These are phyloP conservation scores for Helminthosporium solani DNA, from an alignment of 2,329 filamentous ascomycete genomes.

Conservation along the genomic window DNA sequence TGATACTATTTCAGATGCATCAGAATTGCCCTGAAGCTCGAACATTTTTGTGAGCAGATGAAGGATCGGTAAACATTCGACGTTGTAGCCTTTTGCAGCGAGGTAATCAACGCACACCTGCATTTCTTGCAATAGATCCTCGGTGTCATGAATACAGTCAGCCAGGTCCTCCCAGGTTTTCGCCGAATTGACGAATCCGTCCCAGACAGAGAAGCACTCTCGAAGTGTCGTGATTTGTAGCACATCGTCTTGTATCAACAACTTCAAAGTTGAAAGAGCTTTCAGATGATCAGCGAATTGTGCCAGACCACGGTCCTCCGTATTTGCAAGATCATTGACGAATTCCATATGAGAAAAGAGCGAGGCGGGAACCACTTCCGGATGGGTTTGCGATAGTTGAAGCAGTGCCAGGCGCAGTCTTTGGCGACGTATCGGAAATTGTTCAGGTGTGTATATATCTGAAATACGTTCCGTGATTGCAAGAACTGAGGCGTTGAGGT, in stretches of 20 bases:
- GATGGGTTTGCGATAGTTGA: constrained; percentile 55
- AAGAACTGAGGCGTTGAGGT: constrained; percentile 26
- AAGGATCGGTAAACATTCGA: constrained; percentile 51
- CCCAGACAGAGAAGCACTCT: constrained; percentile 40
- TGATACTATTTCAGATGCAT: constrained; percentile 44
- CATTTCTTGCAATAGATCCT: constrained; percentile 53
- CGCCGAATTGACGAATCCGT: constrained; percentile 36
- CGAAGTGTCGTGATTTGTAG: constrained; percentile 28
- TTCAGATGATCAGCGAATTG: constrained; percentile 39
- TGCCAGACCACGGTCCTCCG: constrained; percentile 37
- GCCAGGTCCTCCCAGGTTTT: constrained; percentile 43
- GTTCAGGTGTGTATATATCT: constrained; percentile 26
- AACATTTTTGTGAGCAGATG: constrained; percentile 51
- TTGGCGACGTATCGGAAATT: constrained; percentile 36
- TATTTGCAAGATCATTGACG: constrained; percentile 1
- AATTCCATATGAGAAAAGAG: constrained; percentile 3
- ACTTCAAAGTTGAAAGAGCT: constrained; percentile 43
- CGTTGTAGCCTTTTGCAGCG: constrained; percentile 57
- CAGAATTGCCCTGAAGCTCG: constrained; percentile 46
- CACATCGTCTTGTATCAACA: constrained; percentile 42
- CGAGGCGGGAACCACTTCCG: constrained; percentile 54
- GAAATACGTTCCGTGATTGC: constrained; percentile 23
- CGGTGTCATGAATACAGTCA: constrained; percentile 52
- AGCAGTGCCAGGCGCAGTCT: constrained; percentile 29
- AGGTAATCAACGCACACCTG: constrained; percentile 58